phyloP scores from a whole-genome alignment of 768 basidiomycete species.

The Xerocomus brunneocitrinus region DNA sequence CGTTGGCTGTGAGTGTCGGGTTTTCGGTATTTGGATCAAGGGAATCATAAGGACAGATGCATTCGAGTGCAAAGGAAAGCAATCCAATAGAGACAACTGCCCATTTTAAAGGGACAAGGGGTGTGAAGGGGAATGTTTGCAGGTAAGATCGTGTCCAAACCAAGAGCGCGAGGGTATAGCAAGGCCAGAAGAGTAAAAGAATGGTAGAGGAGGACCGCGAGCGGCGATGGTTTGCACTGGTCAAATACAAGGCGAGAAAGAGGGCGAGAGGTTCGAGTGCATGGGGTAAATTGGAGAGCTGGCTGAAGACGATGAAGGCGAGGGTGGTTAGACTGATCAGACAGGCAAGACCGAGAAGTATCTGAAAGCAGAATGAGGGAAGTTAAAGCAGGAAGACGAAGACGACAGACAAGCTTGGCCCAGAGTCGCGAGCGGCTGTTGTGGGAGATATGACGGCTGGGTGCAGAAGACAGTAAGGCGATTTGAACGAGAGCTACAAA shows the following conservation, averaged over 20 bases:
- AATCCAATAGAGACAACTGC: slow-evolving; percentile 42
- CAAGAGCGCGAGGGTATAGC: slow-evolving; percentile 46
- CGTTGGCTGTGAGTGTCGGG: slow-evolving; percentile 76
- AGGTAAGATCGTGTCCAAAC: slow-evolving; percentile 60
- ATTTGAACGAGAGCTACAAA: slow-evolving; percentile 39
- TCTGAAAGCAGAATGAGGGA: slow-evolving; percentile 30
- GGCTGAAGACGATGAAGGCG: slow-evolving; percentile 34
- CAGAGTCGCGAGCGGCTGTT: slow-evolving; percentile 39
- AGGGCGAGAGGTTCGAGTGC: slow-evolving; percentile 57
- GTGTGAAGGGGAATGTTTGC: slow-evolving; percentile 26
- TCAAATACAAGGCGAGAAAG: slow-evolving; percentile 44
- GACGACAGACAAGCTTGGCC: slow-evolving; percentile 57
- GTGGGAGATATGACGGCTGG: slow-evolving; percentile 30
- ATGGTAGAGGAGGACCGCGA: slow-evolving; percentile 65
- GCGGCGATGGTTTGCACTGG: slow-evolving; percentile 66
- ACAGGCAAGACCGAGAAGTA: slow-evolving; percentile 44
- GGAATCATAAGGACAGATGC: slow-evolving; percentile 57
- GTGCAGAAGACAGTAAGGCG: slow-evolving; percentile 25
- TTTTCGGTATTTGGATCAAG: slow-evolving; percentile 48
- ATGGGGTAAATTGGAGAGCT: slow-evolving; percentile 42
- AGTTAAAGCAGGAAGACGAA: slow-evolving; percentile 3
- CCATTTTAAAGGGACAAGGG: slow-evolving; percentile 44
- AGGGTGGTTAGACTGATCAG: slow-evolving; percentile 44
- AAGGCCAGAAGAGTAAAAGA: slow-evolving; percentile 80
- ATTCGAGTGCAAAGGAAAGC: slow-evolving; percentile 61